These are phyloP conservation scores for Metschnikowia arizonensis DNA, from an alignment of 805 yeast genomes.

Conservation along the genomic window DNA sequence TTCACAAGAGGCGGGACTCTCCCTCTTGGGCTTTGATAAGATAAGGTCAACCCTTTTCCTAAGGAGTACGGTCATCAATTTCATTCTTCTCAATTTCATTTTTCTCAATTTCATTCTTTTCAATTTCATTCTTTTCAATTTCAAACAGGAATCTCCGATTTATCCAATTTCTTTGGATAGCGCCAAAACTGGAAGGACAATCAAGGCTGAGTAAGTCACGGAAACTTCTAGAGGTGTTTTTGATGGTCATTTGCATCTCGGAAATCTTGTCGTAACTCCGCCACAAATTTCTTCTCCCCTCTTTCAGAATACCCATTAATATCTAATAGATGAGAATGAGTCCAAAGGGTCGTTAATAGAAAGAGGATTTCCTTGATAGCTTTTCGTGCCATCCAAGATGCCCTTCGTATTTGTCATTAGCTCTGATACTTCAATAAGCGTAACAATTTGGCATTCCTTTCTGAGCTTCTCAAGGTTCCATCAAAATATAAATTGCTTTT, in stretches of 20 bases:
- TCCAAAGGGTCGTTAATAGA: slow-evolving; percentile 11
- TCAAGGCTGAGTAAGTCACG: no score
- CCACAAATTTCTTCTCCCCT: slow-evolving; percentile 25
- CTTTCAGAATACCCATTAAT: slow-evolving; percentile 17
- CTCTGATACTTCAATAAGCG: slow-evolving; percentile 11
- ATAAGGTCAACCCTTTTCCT: no score
- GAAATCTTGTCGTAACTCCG: slow-evolving; percentile 36
- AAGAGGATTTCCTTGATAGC: slow-evolving; percentile 17
- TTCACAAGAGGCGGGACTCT: no score
- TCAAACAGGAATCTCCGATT: no score
- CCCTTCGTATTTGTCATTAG: not conserved
- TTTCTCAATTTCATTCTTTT: no score
- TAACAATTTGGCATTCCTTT: slow-evolving; percentile 23
- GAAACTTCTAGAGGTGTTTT: slow-evolving; percentile 35
- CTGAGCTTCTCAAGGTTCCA: slow-evolving; percentile 19
- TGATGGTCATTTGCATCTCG: slow-evolving; percentile 25
- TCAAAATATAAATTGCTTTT: slow-evolving; percentile 6
- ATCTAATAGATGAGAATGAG: slow-evolving; percentile 7
- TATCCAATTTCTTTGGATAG: no score
- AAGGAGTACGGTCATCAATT: no score
- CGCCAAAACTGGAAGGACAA: no score
- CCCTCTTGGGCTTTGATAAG: no score
- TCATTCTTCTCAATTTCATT: no score
- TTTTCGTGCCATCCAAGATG: slow-evolving; percentile 20
- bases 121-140: no score